Evolutionary conservation across 352 stramenopile genomes (phyloP), one percentile per base, ranked within the genome.

Genomic region (Globisporangium orthogonon): DNA sequence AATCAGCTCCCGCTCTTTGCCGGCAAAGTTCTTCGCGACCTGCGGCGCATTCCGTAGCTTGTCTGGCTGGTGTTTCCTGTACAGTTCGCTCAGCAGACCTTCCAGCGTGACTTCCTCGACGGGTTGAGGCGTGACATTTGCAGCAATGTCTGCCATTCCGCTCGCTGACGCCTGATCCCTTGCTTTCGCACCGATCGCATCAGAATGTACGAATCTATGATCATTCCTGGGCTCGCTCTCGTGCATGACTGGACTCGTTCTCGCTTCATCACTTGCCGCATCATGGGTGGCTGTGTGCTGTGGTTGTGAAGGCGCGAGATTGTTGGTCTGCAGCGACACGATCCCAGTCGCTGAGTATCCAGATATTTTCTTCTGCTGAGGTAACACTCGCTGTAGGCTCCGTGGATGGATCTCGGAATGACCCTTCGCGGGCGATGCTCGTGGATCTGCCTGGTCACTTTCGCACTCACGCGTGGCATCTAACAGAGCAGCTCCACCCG

Each of bases 31-130:
- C 9, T 73, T 74, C 11, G 77, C 79, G 17, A 93, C 69, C 9
- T 70, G 58, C 11, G 62, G 31, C 0, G 84, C 78, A n/a, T 86
- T 88, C 58, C 79, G 78, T 13, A 90, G 49, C 45, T 87, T 82
- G 52, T 91, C 79, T 1, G 80, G 83, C 53, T 93, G 80, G 47
- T 93, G 83, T 31, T 83, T 86, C 39, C 70, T 73, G 67, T 90
- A 93, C 44, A 93, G 62, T 17, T 89, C 77, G 23, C 63, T 78
- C 31, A 93, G 61, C 23, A 91, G 54, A 9, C 28, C 60, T 41
- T 87, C 73, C 41, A 93, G 52, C 1, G 76, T 87, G 28, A 85
- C 29, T 14, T 11, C 28, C 1, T 52, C 35, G 35, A 30, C 11
- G 17, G 35, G 14, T 7, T 9, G 18, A n/a, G 18, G 4, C n/a